phyloP scores from a whole-genome alignment of 1,284 basidiomycete species.

The Ustilago xerochloae region DNA sequence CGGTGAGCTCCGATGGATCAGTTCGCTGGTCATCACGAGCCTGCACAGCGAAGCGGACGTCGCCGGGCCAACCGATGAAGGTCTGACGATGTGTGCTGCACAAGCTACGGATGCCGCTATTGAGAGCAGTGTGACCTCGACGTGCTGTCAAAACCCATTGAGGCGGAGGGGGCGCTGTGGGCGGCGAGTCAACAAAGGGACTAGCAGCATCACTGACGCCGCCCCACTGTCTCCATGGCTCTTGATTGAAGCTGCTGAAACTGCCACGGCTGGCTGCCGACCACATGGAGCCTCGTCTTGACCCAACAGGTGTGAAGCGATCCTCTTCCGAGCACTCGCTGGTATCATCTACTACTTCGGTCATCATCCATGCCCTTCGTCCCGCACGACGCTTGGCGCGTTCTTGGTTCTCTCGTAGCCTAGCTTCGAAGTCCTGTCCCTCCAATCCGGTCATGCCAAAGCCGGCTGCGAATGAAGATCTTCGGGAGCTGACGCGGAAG shows the following conservation, averaged over 20 bases:
- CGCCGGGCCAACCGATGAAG: conserved; percentile 93
- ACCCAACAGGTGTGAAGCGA: conserved; percentile 60
- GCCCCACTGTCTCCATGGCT: conserved; percentile 46
- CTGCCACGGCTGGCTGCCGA: conserved; percentile 43
- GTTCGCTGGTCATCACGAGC: conserved; percentile 58
- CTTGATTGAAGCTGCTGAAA: conserved; percentile 49
- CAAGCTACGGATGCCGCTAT: conserved; percentile 88
- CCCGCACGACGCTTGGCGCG: conserved; percentile 54
- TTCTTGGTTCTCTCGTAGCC: conserved; percentile 63
- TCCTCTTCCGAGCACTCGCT: conserved; percentile 60
- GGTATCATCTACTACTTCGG: conserved; percentile 61
- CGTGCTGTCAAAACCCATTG: conserved; percentile 83
- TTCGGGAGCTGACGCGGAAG: conserved; percentile 48
- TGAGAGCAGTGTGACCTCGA: conserved; percentile 94
- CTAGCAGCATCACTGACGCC: conserved; percentile 47
- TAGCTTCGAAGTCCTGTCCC: conserved; percentile 54
- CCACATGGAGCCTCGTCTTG: conserved; percentile 56
- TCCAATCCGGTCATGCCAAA: conserved; percentile 53
- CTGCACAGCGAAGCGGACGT: conserved; percentile 73
- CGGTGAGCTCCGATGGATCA: conserved; percentile 57
- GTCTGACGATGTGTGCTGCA: conserved; percentile 86
- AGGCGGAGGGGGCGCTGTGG: conserved; percentile 40
- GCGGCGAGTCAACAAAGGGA: conserved; percentile 40
- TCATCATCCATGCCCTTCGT: conserved; percentile 63
- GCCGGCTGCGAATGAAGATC: conserved; percentile 48